Evolutionary conservation across 352 stramenopile species (phyloP).

Genomic region (Thraustochytrium striatum): DNA sequence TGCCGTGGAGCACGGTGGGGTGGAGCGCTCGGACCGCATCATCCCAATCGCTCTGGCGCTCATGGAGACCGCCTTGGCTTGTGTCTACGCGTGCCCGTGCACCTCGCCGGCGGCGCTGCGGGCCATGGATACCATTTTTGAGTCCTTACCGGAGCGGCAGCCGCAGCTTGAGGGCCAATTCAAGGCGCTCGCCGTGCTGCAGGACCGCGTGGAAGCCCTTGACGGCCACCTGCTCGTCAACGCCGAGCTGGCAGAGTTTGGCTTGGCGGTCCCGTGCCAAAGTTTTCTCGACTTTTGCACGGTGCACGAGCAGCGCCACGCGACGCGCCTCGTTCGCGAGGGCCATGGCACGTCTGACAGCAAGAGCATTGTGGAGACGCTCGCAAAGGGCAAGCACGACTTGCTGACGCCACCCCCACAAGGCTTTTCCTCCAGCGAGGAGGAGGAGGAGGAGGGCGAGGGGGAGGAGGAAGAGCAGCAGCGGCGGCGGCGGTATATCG

Average conservation of each 20-base stretch:
- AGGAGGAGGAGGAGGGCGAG: too few species aligned
- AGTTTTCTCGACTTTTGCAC: background rate
- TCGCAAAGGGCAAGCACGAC: background rate
- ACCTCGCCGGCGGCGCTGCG: background rate
- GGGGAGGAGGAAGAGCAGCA: too few species aligned
- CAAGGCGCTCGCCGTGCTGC: slow-evolving; percentile 5
- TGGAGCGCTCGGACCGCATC: background rate
- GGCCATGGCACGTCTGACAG: background rate
- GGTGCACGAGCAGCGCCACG: background rate
- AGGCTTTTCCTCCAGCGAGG: too few species aligned
- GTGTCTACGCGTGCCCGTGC: slow-evolving; percentile 7
- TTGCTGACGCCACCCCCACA: too few species aligned
- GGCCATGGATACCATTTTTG: slow-evolving; percentile 25
- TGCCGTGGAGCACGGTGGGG: background rate
- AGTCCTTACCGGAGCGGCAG: slow-evolving; percentile 10
- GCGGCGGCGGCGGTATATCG: background rate
- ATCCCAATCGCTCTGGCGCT: slow-evolving; percentile 12
- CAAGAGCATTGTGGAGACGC: background rate
- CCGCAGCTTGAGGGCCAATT: slow-evolving; percentile 10
- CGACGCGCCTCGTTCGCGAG: background rate
- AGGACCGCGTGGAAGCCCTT: slow-evolving; percentile 29
- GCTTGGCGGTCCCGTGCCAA: slow-evolving; percentile 11
- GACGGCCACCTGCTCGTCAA: slow-evolving; percentile 19
- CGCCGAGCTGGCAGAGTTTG: slow-evolving; percentile 6
- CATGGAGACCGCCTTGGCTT: slow-evolving; percentile 29